These are phyloP conservation scores for Achaetomiella virescens DNA, from an alignment of 495 filamentous ascomycete species.

Conservation along the genomic window DNA sequence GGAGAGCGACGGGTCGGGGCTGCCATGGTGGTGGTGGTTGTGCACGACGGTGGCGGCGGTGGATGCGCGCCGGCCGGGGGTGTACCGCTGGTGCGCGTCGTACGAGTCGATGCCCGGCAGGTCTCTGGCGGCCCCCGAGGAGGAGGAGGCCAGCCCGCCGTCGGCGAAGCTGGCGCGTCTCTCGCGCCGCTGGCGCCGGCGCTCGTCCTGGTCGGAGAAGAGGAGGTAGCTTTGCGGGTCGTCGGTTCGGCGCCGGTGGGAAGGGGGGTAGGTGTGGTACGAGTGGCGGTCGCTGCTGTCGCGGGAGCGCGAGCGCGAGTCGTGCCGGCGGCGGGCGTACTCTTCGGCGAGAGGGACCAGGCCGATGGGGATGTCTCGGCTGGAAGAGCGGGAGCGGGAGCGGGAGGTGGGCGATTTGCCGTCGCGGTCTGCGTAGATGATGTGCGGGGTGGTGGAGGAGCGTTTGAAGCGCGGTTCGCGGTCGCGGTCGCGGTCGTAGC, in stretches of 20 bases:
- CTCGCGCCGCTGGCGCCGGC: conserved; percentile 21
- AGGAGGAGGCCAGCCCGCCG: conserved; percentile 7
- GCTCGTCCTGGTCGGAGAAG: conserved; percentile 25
- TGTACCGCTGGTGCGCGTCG: conserved; percentile 2
- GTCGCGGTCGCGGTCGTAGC: conserved; percentile 5
- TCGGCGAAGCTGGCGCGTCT: conserved; percentile 14
- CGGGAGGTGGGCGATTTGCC: conserved; percentile 11
- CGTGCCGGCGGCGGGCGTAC: conserved; percentile 14
- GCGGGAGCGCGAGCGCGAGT: conserved; percentile 11
- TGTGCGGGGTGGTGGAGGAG: conserved; percentile 20
- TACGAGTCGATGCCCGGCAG: not conserved
- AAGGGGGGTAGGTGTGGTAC: no score
- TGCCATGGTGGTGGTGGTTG: conserved; percentile 23
- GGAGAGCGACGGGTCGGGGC: conserved; percentile 19
- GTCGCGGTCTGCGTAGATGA: conserved; percentile 25
- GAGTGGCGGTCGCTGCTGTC: conserved; percentile 10
- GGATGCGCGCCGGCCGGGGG: conserved; percentile 13
- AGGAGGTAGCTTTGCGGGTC: conserved; percentile 18
- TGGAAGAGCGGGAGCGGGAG: conserved; percentile 12
- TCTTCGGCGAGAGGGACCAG: conserved; percentile 20
- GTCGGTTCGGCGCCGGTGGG: conserved; percentile 18
- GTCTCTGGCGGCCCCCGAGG: not conserved
- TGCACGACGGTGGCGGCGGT: conserved; percentile 22
- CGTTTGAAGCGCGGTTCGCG: conserved; percentile 16
- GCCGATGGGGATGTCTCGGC: conserved; percentile 18